These are phyloP conservation scores for Coemansia pectinata DNA, from an alignment of 192 early-diverging fungal species.

Conservation along the genomic window DNA sequence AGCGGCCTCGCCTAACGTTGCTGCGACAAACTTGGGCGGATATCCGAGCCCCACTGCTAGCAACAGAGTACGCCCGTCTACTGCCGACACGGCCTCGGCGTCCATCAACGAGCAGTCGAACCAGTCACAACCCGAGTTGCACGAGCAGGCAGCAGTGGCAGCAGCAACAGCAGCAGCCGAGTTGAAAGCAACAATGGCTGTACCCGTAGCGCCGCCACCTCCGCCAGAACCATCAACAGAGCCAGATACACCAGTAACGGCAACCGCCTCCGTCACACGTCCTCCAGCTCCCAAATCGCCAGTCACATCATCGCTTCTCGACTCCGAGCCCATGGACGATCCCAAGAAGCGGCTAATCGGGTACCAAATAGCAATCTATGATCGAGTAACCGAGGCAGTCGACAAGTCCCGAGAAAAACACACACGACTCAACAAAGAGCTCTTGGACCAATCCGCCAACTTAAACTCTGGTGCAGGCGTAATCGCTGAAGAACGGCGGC, in stretches of 20 bases:
- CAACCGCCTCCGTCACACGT: background rate
- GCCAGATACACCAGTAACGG: background rate
- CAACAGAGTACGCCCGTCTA: background rate
- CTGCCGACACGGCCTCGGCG: slow-evolving; percentile 1
- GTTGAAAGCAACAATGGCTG: background rate
- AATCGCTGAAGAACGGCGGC: slow-evolving; percentile 61
- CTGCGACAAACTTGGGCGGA: background rate
- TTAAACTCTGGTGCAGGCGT: slow-evolving; percentile 71
- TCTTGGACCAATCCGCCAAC: slow-evolving; percentile 65
- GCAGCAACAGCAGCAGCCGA: background rate
- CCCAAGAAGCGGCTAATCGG: slow-evolving; percentile 52
- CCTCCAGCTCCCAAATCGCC: slow-evolving; percentile 13
- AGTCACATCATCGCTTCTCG: slow-evolving; percentile 34
- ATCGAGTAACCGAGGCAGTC: slow-evolving; percentile 60
- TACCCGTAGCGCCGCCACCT: background rate
- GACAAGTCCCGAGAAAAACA: slow-evolving; percentile 62
- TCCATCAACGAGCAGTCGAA: background rate
- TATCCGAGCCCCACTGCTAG: background rate
- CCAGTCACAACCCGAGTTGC: background rate
- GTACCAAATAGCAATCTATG: slow-evolving; percentile 63
- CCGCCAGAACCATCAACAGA: background rate
- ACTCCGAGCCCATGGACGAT: slow-evolving; percentile 49
- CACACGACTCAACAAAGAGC: slow-evolving; percentile 64
- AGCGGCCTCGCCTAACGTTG: background rate
- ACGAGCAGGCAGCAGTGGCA: background rate